Evolutionary conservation across 108 stramenopile genomes (phyloP).

Genomic region (Parmales sp.): DNA sequence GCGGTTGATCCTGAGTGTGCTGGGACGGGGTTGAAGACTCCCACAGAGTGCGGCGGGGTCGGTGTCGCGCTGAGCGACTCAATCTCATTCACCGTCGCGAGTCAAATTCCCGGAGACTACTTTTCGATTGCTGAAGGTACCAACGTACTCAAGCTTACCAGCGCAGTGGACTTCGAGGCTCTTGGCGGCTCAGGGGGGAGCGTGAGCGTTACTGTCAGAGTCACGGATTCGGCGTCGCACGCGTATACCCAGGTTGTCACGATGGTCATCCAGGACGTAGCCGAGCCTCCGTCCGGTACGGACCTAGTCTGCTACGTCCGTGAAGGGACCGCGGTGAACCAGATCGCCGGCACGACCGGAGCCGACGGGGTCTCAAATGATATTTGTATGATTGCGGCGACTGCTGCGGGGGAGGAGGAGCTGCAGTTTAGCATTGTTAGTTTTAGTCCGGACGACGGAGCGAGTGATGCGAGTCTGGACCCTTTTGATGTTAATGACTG

Average conservation of each 20-base stretch:
- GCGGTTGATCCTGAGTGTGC: conserved; percentile 1
- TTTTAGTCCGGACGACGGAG: background rate
- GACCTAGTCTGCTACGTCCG: background rate
- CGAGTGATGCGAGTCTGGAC: background rate
- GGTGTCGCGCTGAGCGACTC: no score
- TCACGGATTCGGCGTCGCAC: background rate
- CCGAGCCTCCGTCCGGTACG: background rate
- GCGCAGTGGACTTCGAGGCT: background rate
- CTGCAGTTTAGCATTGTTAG: background rate
- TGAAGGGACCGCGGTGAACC: background rate
- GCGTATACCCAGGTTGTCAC: background rate
- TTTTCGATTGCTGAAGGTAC: background rate
- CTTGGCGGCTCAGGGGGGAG: background rate
- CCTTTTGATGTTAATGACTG: background rate
- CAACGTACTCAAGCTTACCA: background rate
- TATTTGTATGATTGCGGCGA: background rate
- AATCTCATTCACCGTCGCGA: background rate
- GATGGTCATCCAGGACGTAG: background rate
- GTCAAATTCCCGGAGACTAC: background rate
- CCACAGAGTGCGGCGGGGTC: background rate
- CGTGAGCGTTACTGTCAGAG: background rate
- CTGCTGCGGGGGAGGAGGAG: background rate
- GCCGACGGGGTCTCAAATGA: background rate
- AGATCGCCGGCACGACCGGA: background rate
- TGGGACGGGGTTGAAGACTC: background rate